Base-by-base conservation (phyloP, 805 yeast species). In the Candida orba region DNA sequence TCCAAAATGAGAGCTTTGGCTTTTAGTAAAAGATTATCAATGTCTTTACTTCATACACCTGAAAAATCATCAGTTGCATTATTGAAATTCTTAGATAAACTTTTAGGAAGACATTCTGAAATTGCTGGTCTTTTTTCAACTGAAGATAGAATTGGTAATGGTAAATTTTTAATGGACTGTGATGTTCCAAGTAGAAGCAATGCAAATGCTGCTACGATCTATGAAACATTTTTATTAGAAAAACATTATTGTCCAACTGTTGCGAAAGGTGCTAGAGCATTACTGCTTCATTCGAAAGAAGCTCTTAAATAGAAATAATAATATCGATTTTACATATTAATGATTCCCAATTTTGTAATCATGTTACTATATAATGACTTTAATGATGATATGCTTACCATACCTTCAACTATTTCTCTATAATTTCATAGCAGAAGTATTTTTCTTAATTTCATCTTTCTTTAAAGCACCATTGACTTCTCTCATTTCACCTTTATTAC, bases 71-170 rank as follows among this genome's bases (percentile, higher is more conserved):
- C 87, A 2, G 70, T 87, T 52, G 95, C 96, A 1, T 62, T 81
- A 2, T 67, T 89, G 39, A 84, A 84, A 57, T 84, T 91, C 50
- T 58, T 91, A 38, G 93, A 86, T 24, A 85, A 86, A 54, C 67
- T 93, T 46, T 71, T 78, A 59, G 78, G 77, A 41, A 75, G 84
- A 59, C 84, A 81, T 60, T 81, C 87, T 35, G 83, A 81, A 41
- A 65, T 88, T 37, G 74, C 78, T 41, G 85, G 95, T 1, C 66
- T 91, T 40, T 88, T 83, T 66, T 79, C 87, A 20, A 86, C 96
- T 2, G 96, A 89, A 39, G 99, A 93, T 58, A 73, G 93, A 51
- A 76, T 93, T 34, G 79, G 79, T 34, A 89, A 91, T 46, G 98
- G 96, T 39, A 69, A 72, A 13, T 84, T 83, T 57, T 76, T 78